Evolutionary conservation across 768 basidiomycete genomes (phyloP), one percentile per base, ranked within the genome.

Genomic region (Tulasnella sp.): DNA sequence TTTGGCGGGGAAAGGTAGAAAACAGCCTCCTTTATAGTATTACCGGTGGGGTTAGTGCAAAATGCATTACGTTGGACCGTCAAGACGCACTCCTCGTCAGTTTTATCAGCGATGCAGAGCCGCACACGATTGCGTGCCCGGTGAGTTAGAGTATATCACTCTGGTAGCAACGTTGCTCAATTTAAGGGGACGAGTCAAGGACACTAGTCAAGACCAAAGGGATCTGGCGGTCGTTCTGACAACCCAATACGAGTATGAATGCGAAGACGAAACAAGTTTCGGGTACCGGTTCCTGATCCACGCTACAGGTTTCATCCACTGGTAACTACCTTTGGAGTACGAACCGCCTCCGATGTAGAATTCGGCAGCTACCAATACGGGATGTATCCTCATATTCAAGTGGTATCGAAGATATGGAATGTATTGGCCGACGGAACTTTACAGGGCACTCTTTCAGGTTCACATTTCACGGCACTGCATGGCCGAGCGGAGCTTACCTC

Each of bases 351-450:
- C 3, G 14, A 64, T n/a, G 58, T 12, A 64, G 22, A n/a, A 64
- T 5, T 25, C n/a, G n/a, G n/a, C 0, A 3, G 12, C 4, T 9
- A 11, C n/a, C 0, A 3, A 17, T 8, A 31, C 4, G 25, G 11
- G 11, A 15, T 1, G 2, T 25, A 29, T 2, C 58, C 29, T 25
- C 7, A 3, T 29, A 29, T 15, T 17, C 25, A 64, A 34, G 6
- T 25, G 25, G 29, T 64, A 29, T 64, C 58, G 25, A 64, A 34
- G 29, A 64, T 64, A 9, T 64, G 29, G 58, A 64, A 64, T 64
- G 31, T 64, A 34, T 17, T 64, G 29, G 58, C 25, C 14, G 58
- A 64, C 11, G 58, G 58, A 64, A 64, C 29, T 34, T 64, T 64
- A 31, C 58, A 64, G 14, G 58, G 25, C 5, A 64, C 58, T 14